Conservation (phyloP, 352 stramenopile species). For the Phytopythium ostracodes region DNA sequence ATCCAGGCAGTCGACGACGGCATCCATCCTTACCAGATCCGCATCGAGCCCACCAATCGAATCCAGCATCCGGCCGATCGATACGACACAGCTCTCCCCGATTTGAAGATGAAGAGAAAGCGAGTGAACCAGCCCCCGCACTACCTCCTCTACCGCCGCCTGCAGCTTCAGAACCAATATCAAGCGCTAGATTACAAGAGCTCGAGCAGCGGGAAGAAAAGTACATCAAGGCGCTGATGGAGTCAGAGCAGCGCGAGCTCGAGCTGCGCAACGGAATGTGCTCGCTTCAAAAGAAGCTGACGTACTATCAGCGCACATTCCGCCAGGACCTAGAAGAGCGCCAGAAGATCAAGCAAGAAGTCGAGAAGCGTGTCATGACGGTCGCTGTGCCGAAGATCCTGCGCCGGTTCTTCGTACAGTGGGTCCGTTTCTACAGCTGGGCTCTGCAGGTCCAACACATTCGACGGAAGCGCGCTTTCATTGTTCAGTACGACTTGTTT, state of each 20-base stretch:
- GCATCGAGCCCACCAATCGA: not conserved
- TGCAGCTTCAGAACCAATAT: not conserved
- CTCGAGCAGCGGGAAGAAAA: slow-evolving; percentile 66
- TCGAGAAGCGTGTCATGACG: slow-evolving; percentile 29
- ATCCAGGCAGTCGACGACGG: not conserved
- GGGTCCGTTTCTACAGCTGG: slow-evolving; percentile 55
- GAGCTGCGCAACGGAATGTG: slow-evolving; percentile 53
- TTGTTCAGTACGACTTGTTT: slow-evolving; percentile 58
- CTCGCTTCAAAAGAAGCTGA: slow-evolving; percentile 38
- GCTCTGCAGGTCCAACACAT: slow-evolving; percentile 43
- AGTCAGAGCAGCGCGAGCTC: slow-evolving; percentile 71
- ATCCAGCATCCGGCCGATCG: not conserved
- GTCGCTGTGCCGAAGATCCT: slow-evolving; percentile 52
- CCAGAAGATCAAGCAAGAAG: slow-evolving; percentile 51
- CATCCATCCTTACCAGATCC: not conserved
- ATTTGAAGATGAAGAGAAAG: slow-evolving; percentile 2
- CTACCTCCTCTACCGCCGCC: not conserved
- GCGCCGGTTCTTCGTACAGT: slow-evolving; percentile 51
- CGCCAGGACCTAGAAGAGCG: slow-evolving; percentile 38
- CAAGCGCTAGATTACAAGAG: slow-evolving; percentile 29
- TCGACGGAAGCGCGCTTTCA: slow-evolving; percentile 35
- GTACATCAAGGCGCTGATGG: slow-evolving; percentile 73
- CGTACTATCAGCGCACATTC: slow-evolving; percentile 35
- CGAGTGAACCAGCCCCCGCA: not conserved
- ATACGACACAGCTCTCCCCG: not conserved